Evolutionary conservation across 805 yeast species (phyloP).

Genomic region (Hagleromyces aurorensis): DNA sequence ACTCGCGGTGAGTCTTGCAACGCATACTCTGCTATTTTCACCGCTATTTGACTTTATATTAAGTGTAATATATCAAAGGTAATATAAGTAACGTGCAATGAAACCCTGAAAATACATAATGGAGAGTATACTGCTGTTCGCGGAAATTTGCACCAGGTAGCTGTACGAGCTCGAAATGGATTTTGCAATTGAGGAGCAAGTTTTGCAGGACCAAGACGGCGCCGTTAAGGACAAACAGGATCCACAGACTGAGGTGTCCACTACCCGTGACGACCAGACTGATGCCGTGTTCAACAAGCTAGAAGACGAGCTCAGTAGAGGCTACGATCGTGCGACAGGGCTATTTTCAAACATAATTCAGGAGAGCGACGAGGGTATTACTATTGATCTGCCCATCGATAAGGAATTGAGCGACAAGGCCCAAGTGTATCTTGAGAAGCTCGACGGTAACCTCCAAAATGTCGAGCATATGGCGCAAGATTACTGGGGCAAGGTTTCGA

Average conservation of each 20-base stretch:
- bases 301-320: constrained; percentile 42
- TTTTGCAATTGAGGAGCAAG: constrained; percentile 25
- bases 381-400: constrained; percentile 22
- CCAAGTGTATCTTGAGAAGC: constrained; percentile 56
- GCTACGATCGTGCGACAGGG: constrained; percentile 23
- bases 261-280: constrained; percentile 35
- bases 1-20: too few species aligned
- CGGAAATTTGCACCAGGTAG: too few species aligned
- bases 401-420: constrained; percentile 33
- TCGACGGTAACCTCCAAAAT: constrained; percentile 66
- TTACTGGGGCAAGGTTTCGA: constrained; percentile 27
- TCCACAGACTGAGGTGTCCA: constrained; percentile 1
- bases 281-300: constrained; percentile 44
- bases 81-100: too few species aligned
- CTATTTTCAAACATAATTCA: constrained; percentile 14
- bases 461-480: constrained; percentile 64
- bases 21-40: too few species aligned
- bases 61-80: too few species aligned
- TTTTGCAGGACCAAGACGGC: constrained; percentile 8
- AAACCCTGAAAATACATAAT: too few species aligned
- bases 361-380: constrained; percentile 22
- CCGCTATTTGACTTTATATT: too few species aligned
- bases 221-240: background rate
- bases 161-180: too few species aligned
- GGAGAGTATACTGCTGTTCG: too few species aligned